phyloP scores from a whole-genome alignment of 495 filamentous ascomycete species.

The Aspergillus sclerotiicarbonarius region DNA sequence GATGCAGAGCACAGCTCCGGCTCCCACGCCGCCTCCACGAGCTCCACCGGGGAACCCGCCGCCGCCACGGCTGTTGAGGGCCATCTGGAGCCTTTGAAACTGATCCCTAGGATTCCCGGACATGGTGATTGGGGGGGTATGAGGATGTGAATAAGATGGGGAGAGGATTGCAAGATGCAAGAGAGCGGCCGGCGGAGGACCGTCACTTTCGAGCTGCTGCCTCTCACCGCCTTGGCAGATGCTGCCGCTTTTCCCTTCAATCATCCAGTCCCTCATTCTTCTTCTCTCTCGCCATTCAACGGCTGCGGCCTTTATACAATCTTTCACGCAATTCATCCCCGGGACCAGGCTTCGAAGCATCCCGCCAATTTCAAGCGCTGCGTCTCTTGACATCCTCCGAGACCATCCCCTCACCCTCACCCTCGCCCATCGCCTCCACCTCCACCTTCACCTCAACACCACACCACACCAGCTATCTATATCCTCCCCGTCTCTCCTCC shows the following conservation, averaged over 20 bases:
- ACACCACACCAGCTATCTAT: background rate
- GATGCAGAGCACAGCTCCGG: conserved; percentile 54
- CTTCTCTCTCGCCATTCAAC: background rate
- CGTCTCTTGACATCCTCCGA: background rate
- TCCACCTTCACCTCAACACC: background rate
- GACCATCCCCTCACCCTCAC: background rate
- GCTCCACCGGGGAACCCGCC: conserved; percentile 48
- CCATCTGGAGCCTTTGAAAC: conserved; percentile 62
- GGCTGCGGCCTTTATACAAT: background rate
- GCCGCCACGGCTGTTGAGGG: conserved; percentile 54
- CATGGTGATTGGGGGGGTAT: conserved; percentile 36
- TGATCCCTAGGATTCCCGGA: conserved; percentile 61
- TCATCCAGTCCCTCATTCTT: background rate
- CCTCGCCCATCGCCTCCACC: background rate
- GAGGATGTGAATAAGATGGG: conserved; percentile 14
- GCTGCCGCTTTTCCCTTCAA: background rate
- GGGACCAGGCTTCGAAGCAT: background rate
- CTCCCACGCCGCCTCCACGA: conserved; percentile 40
- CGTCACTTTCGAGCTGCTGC: conserved; percentile 13
- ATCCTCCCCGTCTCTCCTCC: conserved; percentile 4
- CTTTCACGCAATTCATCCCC: background rate
- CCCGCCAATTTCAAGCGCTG: background rate
- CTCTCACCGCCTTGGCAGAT: conserved; percentile 20
- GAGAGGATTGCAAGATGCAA: conserved; percentile 22
- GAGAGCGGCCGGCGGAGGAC: conserved; percentile 22